A percentile compares a stretch with the other conserved stretches of the same genome.
Evolutionary conservation across 1,284 basidiomycete genomes (phyloP).

Genomic region (Puccinia coronata): DNA sequence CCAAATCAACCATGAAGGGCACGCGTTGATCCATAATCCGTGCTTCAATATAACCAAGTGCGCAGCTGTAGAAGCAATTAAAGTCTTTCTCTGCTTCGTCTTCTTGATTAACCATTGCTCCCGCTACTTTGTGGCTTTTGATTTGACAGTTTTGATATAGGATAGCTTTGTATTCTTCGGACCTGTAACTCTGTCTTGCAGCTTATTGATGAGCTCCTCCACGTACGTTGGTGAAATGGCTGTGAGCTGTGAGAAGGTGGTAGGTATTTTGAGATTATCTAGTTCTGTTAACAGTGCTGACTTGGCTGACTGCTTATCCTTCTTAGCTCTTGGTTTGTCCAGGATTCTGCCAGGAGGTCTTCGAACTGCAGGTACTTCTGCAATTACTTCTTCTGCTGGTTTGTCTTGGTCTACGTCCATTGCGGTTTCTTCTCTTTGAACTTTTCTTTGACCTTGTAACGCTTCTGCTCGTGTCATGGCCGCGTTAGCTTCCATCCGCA

Average conservation of each 20-base stretch:
- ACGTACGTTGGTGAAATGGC: background rate
- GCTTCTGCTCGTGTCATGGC: too few species aligned
- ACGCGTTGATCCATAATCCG: background rate
- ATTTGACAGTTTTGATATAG: background rate
- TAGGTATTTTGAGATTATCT: slow-evolving; percentile 1
- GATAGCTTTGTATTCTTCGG: background rate
- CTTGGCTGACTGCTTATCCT: too few species aligned
- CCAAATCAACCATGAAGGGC: background rate
- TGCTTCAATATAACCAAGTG: background rate
- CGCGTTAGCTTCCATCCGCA: too few species aligned
- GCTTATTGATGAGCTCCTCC: background rate
- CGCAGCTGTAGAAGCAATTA: slow-evolving; percentile 3
- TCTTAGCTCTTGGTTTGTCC: too few species aligned
- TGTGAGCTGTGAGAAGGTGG: background rate
- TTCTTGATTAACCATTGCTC: background rate
- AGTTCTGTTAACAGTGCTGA: background rate
- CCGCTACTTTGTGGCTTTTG: background rate
- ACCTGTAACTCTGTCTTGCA: background rate
- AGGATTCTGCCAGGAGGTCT: too few species aligned
- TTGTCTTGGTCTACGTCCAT: too few species aligned
- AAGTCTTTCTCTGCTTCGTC: background rate
- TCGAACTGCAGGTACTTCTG: too few species aligned
- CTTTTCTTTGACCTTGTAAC: too few species aligned
- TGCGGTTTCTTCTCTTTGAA: too few species aligned
- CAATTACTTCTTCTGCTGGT: too few species aligned